A percentile compares a stretch with the other conserved stretches of the same genome.
These are phyloP conservation scores for Boletus mariae DNA, from an alignment of 1,284 basidiomycete genomes.

Conservation along the genomic window DNA sequence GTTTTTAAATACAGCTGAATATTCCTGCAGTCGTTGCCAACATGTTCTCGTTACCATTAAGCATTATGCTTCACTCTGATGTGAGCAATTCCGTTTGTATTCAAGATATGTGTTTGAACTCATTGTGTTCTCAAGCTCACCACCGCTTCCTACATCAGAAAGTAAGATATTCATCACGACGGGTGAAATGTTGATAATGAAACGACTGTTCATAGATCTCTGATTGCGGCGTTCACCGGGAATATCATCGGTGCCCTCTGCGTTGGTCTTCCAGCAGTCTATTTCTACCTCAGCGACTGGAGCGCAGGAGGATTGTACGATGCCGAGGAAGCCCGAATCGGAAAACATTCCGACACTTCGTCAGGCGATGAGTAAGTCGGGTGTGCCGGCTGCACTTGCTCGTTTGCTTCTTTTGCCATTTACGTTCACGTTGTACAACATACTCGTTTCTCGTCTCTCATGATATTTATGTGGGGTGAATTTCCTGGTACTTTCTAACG, in stretches of 20 bases:
- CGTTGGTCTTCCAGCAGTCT: background rate
- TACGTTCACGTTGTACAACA: background rate
- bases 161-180: conserved; percentile 38
- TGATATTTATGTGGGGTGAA: too few relatives aligned
- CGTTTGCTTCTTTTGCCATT: background rate
- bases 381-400: background rate
- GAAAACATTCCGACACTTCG: conserved; percentile 9
- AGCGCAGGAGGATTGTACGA: conserved; percentile 33
- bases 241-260: background rate
- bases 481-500: too few relatives aligned
- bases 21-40: conserved; percentile 54
- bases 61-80: conserved; percentile 69
- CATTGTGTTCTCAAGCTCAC: conserved; percentile 41
- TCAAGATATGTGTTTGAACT: conserved; percentile 2
- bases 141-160: conserved; percentile 59
- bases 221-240: background rate
- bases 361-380: conserved; percentile 47
- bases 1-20: background rate
- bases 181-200: background rate
- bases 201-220: conserved; percentile 28
- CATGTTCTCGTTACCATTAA: conserved; percentile 70
- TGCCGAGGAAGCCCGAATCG: conserved; percentile 34
- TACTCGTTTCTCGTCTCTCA: background rate
- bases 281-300: conserved; percentile 49
- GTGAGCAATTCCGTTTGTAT: conserved; percentile 36